Evolutionary conservation across 495 filamentous ascomycete genomes (phyloP).

Genomic region (Polyplosphaeria fusca): DNA sequence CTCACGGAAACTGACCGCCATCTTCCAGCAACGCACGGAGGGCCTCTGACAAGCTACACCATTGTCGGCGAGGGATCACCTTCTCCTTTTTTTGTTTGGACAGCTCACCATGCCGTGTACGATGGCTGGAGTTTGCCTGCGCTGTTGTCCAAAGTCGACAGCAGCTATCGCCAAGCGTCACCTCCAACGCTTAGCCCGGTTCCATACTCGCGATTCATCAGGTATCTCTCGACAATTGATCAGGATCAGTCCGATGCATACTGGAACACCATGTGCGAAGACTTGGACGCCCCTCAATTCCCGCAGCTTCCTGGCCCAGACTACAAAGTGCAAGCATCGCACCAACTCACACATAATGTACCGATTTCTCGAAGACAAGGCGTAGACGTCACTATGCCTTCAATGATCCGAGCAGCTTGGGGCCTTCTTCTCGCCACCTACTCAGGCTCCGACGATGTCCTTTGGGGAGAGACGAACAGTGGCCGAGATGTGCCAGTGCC

Average conservation of each 20-base stretch:
- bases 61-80: constrained; percentile 15
- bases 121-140: constrained; percentile 56
- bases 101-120: constrained; percentile 66
- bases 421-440: constrained; percentile 19
- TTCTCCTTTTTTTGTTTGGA: constrained; percentile 37
- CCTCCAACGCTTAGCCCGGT: background rate
- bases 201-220: constrained; percentile 23
- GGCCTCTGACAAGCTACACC: constrained; percentile 16
- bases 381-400: constrained; percentile 41
- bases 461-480: constrained; percentile 51
- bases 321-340: constrained; percentile 18
- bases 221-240: constrained; percentile 20
- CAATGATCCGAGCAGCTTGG: constrained; percentile 46
- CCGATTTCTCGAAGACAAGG: constrained; percentile 6
- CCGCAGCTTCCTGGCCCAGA: constrained; percentile 23
- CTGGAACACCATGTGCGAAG: constrained; percentile 14
- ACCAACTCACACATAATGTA: constrained; percentile 5
- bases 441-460: constrained; percentile 29
- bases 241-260: constrained; percentile 17
- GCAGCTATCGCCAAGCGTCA: constrained; percentile 8
- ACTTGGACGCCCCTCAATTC: constrained; percentile 23
- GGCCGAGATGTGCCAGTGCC: constrained; percentile 53
- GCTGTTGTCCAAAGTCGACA: constrained; percentile 16
- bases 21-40: constrained; percentile 16
- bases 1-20: constrained; percentile 13